phyloP scores from a whole-genome alignment of 176 grass and related monocot genomes.

The Typha latifolia region DNA sequence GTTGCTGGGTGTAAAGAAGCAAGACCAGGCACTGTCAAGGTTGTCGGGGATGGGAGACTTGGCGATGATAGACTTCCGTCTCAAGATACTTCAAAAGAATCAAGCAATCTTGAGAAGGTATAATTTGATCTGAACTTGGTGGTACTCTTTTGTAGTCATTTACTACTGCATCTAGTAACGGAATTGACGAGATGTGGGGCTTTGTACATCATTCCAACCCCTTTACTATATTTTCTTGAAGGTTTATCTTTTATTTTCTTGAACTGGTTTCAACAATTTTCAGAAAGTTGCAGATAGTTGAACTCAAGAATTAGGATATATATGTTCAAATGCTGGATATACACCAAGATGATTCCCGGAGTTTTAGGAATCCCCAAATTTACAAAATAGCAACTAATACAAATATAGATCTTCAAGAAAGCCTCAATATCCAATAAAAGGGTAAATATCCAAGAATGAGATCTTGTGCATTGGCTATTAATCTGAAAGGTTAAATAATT shows the following conservation, averaged over 20 bases:
- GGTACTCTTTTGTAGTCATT: constrained; percentile 18
- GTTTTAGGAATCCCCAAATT: no score
- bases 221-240: neutral
- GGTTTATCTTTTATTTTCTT: neutral
- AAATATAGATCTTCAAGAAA: no score
- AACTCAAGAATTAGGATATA: no score
- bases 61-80: constrained; percentile 18
- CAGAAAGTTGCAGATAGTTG: neutral
- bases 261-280: neutral
- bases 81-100: constrained; percentile 11
- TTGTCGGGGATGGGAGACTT: constrained; percentile 23
- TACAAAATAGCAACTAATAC: no score
- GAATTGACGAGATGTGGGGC: neutral
- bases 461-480: no score
- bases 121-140: neutral
- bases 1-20: constrained; percentile 14
- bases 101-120: constrained; percentile 32
- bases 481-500: no score
- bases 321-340: no score
- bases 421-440: no score
- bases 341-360: no score
- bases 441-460: no score
- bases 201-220: neutral
- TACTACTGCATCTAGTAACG: neutral
- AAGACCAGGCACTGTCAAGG: constrained; percentile 13